phyloP scores from a whole-genome alignment of 495 filamentous ascomycete species.

The Apodospora peruviana region DNA sequence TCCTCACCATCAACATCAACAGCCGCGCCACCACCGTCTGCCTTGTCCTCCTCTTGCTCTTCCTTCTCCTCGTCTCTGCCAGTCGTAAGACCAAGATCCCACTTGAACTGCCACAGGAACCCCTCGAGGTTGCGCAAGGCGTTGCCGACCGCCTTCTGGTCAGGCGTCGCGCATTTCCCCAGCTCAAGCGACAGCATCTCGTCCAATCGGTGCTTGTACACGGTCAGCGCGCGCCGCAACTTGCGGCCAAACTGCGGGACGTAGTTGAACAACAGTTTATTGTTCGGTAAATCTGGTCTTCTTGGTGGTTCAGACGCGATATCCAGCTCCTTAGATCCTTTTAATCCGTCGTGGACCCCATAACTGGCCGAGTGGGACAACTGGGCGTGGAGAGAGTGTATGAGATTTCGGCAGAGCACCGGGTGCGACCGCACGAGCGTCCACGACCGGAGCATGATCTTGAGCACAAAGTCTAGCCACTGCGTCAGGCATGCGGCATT shows the following conservation, averaged over 20 bases:
- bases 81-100: constrained; percentile 31
- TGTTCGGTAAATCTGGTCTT: constrained; percentile 2
- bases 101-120: constrained; percentile 37
- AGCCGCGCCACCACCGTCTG: constrained; percentile 73
- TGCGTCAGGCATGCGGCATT: constrained; percentile 85
- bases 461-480: constrained; percentile 70
- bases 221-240: constrained; percentile 31
- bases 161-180: constrained; percentile 20
- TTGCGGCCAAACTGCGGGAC: constrained; percentile 28
- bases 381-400: constrained; percentile 64
- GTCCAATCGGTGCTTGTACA: constrained; percentile 38
- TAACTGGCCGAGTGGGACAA: constrained; percentile 62
- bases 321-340: too few relatives aligned
- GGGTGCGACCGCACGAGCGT: constrained; percentile 51
- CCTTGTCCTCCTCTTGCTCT: constrained; percentile 52
- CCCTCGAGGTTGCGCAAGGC: constrained; percentile 40
- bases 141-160: constrained; percentile 28
- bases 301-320: too few relatives aligned
- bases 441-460: constrained; percentile 64
- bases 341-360: not conserved
- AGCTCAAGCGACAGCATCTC: constrained; percentile 27
- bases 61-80: constrained; percentile 4
- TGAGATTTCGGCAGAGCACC: constrained; percentile 52
- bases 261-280: constrained; percentile 44
- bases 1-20: too few relatives aligned